Evolutionary conservation across 2,329 filamentous ascomycete species (phyloP).

Genomic region (Pleoardoris graminearum): DNA sequence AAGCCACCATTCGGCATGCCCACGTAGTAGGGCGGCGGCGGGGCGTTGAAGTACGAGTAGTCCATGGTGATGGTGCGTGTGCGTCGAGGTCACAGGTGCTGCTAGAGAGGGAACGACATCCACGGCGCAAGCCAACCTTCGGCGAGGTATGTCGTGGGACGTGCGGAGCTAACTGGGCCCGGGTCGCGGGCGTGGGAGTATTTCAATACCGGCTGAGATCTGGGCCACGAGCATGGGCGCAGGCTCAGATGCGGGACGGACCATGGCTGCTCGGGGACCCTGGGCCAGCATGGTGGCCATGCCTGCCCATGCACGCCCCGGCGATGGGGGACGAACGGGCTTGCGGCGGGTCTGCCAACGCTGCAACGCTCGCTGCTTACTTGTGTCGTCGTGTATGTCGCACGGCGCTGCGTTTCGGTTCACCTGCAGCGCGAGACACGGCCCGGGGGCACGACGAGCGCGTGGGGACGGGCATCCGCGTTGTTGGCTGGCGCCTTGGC

Average conservation of each 20-base stretch:
- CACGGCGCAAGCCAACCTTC: background rate
- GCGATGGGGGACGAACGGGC: slow-evolving; percentile 14
- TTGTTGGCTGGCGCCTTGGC: too few relatives aligned
- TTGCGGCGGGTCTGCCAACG: slow-evolving; percentile 12
- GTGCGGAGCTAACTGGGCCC: slow-evolving; percentile 1
- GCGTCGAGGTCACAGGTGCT: slow-evolving; percentile 1
- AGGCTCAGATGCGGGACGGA: slow-evolving; percentile 3
- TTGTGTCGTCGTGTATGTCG: slow-evolving; percentile 2
- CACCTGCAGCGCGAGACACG: background rate
- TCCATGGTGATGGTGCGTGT: slow-evolving; percentile 51
- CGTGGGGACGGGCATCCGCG: slow-evolving; percentile 1
- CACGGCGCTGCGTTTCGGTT: background rate
- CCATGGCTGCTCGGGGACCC: too few relatives aligned
- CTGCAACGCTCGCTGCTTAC: slow-evolving; percentile 15
- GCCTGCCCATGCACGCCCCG: background rate
- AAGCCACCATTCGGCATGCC: slow-evolving; percentile 49
- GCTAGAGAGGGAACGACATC: background rate
- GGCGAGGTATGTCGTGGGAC: background rate
- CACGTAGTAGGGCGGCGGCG: slow-evolving; percentile 53
- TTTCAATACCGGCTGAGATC: slow-evolving; percentile 15
- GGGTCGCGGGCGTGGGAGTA: slow-evolving; percentile 9
- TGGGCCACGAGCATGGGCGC: slow-evolving; percentile 5
- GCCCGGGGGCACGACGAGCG: background rate
- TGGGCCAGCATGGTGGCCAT: background rate
- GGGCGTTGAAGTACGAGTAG: slow-evolving; percentile 59